A percentile compares a stretch with the other conserved stretches of the same genome.
Conservation (phyloP, 2,329 filamentous ascomycete species). For the Stagonosporopsis tanaceti region DNA sequence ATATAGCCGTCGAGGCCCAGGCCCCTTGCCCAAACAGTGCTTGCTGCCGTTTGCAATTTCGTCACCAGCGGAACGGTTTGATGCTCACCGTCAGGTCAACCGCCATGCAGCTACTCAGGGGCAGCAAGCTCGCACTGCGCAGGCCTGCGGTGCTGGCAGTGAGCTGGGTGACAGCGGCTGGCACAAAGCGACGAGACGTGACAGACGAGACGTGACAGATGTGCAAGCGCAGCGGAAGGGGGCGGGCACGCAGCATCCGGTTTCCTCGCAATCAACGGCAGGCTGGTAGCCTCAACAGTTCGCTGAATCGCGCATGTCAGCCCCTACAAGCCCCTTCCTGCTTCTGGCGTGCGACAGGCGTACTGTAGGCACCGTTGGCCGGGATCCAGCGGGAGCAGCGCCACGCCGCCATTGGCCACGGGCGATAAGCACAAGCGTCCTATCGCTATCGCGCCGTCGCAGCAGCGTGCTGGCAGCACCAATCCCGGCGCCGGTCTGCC, state of each 20-base stretch:
- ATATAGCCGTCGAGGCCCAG: conserved; percentile 28
- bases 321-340: conserved; percentile 37
- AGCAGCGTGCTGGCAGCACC: conserved; percentile 27
- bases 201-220: conserved; percentile 18
- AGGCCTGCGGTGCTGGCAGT: conserved; percentile 1
- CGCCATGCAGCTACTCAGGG: conserved; percentile 37
- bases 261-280: conserved; percentile 23
- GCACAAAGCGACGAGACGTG: conserved; percentile 11
- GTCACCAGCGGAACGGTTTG: conserved; percentile 26
- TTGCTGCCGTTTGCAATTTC: conserved; percentile 23
- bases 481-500: conserved; percentile 29
- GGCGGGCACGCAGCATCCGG: conserved; percentile 26
- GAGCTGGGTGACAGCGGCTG: conserved; percentile 17
- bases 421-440: conserved; percentile 24
- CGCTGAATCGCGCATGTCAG: conserved; percentile 23
- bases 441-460: conserved; percentile 38
- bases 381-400: conserved; percentile 35
- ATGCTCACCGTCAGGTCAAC: conserved; percentile 5
- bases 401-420: conserved; percentile 34
- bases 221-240: conserved; percentile 16
- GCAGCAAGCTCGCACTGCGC: neutral
- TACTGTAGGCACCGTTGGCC: conserved; percentile 30
- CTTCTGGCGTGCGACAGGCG: conserved; percentile 25
- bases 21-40: conserved; percentile 17
- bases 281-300: conserved; percentile 35